Conservation (phyloP, 2,329 filamentous ascomycete genomes). For the Sporothrix curviconia region DNA sequence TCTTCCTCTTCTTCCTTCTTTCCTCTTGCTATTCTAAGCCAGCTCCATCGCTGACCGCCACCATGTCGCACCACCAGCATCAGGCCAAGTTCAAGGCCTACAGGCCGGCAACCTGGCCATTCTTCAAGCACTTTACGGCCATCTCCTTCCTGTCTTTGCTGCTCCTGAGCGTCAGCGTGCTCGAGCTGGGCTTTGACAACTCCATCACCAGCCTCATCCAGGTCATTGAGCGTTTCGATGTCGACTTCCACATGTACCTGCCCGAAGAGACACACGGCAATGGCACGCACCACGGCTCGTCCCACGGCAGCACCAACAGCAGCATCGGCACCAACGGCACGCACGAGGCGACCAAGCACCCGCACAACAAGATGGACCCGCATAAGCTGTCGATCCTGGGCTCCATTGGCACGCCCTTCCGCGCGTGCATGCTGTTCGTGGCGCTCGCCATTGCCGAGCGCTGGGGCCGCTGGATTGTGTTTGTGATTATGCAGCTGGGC, state of each 20-base stretch:
- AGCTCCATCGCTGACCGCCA: too few species aligned
- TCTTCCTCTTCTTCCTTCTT: neutral
- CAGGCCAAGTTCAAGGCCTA: neutral
- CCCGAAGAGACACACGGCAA: neutral
- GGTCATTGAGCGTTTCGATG: conserved; percentile 18
- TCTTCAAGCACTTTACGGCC: conserved; percentile 14
- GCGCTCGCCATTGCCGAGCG: conserved; percentile 14
- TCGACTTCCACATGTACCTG: conserved; percentile 14
- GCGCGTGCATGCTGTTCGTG: conserved; percentile 13
- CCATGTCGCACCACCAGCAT: neutral
- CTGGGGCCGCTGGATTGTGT: conserved; percentile 16
- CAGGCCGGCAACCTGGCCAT: conserved; percentile 1
- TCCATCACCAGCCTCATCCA: conserved; percentile 13
- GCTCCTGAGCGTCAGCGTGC: conserved; percentile 14
- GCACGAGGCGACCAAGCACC: neutral
- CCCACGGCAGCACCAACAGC: neutral
- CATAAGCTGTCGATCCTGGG: conserved; percentile 14
- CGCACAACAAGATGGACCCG: conserved; percentile 7
- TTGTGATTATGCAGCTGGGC: conserved; percentile 18
- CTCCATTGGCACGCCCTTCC: conserved; percentile 11
- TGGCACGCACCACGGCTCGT: neutral
- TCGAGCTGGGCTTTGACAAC: conserved; percentile 19
- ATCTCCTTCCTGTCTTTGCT: conserved; percentile 13
- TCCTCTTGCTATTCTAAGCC: neutral
- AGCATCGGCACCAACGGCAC: neutral